Conservation (phyloP, 2,329 filamentous ascomycete species). For the Cytospora leucostoma region DNA sequence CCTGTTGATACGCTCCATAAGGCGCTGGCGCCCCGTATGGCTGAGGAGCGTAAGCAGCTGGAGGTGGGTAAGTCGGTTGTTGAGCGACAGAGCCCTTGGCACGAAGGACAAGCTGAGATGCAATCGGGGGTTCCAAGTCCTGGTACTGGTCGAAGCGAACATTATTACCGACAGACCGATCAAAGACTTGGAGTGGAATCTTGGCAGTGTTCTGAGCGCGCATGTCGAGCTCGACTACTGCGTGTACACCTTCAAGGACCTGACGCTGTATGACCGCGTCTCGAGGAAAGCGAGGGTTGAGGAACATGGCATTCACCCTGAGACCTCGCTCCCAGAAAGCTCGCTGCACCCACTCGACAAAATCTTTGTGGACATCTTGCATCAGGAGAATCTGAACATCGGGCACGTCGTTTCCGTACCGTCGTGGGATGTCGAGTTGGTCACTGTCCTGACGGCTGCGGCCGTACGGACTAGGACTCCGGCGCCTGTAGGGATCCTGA, state of each 20-base stretch:
- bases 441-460: conserved; percentile 57
- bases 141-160: conserved; percentile 87
- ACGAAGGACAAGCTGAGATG: conserved; percentile 77
- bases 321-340: conserved; percentile 72
- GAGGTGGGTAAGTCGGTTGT: conserved; percentile 35
- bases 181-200: conserved; percentile 82
- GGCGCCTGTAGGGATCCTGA: conserved; percentile 60
- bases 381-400: conserved; percentile 87
- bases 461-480: conserved; percentile 68
- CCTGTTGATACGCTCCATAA: conserved; percentile 37
- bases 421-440: conserved; percentile 70
- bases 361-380: conserved; percentile 75
- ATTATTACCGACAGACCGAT: conserved; percentile 75
- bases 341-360: conserved; percentile 79
- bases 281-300: conserved; percentile 75
- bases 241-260: conserved; percentile 84
- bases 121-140: conserved; percentile 75
- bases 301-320: conserved; percentile 75
- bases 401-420: conserved; percentile 74
- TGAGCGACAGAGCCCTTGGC: conserved; percentile 52
- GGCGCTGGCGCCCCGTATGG: conserved; percentile 30
- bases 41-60: conserved; percentile 36
- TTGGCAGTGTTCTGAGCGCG: conserved; percentile 69
- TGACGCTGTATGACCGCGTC: conserved; percentile 81
- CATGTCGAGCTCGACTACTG: conserved; percentile 75